Percentiles rank a stretch among this genome's conserved stretches.
Evolutionary conservation across 768 basidiomycete genomes (phyloP).

Genomic region (Termitomyces sp.): DNA sequence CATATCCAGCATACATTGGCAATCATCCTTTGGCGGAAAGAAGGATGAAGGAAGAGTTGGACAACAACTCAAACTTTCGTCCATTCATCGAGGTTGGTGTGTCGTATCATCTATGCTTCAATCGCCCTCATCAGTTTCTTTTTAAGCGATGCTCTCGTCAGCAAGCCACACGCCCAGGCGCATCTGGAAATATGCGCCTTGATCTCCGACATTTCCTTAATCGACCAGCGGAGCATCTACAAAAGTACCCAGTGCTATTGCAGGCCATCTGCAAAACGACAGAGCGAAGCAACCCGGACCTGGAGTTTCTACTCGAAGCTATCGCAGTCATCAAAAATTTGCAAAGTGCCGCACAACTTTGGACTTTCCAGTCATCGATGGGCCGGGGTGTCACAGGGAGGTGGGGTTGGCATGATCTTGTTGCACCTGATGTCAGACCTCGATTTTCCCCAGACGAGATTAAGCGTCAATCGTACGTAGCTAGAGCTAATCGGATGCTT

Average conservation of each 20-base stretch:
- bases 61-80: conserved; percentile 76
- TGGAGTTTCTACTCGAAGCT: conserved; percentile 74
- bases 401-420: conserved; percentile 88
- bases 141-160: conserved; percentile 40
- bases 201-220: conserved; percentile 79
- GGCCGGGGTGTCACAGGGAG: conserved; percentile 72
- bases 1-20: conserved; percentile 85
- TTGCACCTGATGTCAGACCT: conserved; percentile 56
- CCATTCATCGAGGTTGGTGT: conserved; percentile 76
- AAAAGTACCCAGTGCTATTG: conserved; percentile 80
- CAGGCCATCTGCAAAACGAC: conserved; percentile 87
- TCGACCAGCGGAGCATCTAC: conserved; percentile 78
- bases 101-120: background rate
- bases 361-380: conserved; percentile 89
- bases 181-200: conserved; percentile 33
- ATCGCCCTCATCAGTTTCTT: background rate
- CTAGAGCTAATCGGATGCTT: background rate
- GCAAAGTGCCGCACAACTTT: conserved; percentile 73
- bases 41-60: conserved; percentile 79
- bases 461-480: conserved; percentile 81
- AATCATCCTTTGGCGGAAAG: conserved; percentile 84
- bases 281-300: conserved; percentile 73
- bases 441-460: conserved; percentile 65
- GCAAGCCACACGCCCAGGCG: conserved; percentile 32
- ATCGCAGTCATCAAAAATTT: conserved; percentile 78